Evolutionary conservation across 139 green algal genomes (phyloP), one percentile per base, ranked within the genome.

Genomic region (Haematococcus sp.): DNA sequence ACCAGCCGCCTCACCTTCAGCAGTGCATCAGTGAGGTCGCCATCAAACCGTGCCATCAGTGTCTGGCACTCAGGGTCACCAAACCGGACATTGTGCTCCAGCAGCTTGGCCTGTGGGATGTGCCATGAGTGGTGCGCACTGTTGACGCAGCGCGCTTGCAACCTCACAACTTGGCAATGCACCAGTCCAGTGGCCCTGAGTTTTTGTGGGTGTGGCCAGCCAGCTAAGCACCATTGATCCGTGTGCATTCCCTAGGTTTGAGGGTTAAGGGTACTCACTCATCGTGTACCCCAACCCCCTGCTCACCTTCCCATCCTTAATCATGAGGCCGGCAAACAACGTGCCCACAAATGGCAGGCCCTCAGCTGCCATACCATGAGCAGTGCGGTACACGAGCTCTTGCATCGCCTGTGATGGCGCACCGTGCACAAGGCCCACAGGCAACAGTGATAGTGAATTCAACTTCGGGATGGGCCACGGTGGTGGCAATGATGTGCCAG

Each of bases 41-140:
- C 86, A 78, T 95, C 75, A 64, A 96, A 79, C 0, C 96, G 84
- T 73, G 91, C 87, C 91, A 99, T 97, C 13, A 99, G 85, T 2
- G 78, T 84, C 84, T 99, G 93, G 86, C 94, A 98, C 88, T 99
- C 95, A 22, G 95, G 95, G 84, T 99, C 95, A 5, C 95, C 95
- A 77, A 99, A 98, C 1, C 95, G 83, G 27, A 98, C 93, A 79
- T 99, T 99, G 89, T 97, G 92, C 88, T 99, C 95, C 67, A 99
- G 79, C 65, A 98, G 83, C 84, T 96, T 96, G 30, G 86, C 86
- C 85, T 93, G 77, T 55, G 59, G n/a, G n/a, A n/a, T n/a, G n/a
- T n/a, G n/a, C n/a, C n/a, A n/a, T n/a, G n/a, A n/a, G n/a, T n/a
- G n/a, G n/a, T n/a, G n/a, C n/a, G n/a, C n/a, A n/a, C n/a, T n/a